Evolutionary conservation across 148 eudicot genomes (phyloP).

Genomic region (Silene uniflora): DNA sequence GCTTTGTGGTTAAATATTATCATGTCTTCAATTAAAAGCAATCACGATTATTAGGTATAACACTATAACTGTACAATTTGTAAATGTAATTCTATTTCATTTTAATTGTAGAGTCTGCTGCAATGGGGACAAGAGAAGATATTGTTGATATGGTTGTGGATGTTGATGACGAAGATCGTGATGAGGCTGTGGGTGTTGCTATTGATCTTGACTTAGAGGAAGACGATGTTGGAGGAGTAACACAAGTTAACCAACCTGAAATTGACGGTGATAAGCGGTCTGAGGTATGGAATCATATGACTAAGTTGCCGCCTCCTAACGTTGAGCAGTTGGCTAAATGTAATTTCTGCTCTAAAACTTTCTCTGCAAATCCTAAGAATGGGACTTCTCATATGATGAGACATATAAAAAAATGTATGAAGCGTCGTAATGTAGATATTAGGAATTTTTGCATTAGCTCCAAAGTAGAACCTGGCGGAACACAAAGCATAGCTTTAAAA

Average conservation of each 20-base stretch:
- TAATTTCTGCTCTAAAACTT: not conserved
- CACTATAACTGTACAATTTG: no score
- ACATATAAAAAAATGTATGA: conserved; percentile 6
- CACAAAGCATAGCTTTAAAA: not conserved
- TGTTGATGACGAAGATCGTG: not conserved
- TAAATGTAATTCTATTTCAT: no score
- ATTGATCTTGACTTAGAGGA: not conserved
- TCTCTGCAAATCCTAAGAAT: conserved; percentile 2
- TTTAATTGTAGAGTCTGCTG: no score
- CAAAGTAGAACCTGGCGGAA: not conserved
- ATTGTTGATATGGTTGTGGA: not conserved
- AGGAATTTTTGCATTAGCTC: conserved; percentile 1
- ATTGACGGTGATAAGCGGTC: no score
- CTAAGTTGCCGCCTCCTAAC: not conserved
- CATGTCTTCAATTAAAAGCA: no score
- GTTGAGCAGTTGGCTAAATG: not conserved
- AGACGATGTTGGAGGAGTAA: no score
- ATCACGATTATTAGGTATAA: no score
- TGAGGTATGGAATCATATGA: conserved; percentile 2
- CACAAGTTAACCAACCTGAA: not conserved
- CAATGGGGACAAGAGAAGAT: no score
- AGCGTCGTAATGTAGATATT: not conserved
- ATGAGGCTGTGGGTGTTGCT: not conserved
- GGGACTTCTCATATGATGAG: conserved; percentile 12
- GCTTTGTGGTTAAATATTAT: no score